Percentiles rank a stretch among this genome's conserved stretches.
Evolutionary conservation across 768 basidiomycete species (phyloP).

Genomic region (Boletellus emodensis): DNA sequence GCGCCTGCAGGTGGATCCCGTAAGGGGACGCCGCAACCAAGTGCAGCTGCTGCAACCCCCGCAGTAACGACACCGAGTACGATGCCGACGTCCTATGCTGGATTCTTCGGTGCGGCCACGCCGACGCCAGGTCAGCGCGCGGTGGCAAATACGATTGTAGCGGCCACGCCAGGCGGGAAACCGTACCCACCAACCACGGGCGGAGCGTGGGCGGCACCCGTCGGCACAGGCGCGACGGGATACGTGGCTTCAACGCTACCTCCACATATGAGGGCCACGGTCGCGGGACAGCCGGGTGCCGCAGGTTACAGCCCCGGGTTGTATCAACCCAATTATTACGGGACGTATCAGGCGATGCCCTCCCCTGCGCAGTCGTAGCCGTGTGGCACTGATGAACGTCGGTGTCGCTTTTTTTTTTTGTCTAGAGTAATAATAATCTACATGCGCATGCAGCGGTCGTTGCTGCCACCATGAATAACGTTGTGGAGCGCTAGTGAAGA

Average conservation of each 20-base stretch:
- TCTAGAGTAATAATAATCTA: constrained; percentile 21
- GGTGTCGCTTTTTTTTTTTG: constrained; percentile 1
- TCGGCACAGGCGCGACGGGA: constrained; percentile 19
- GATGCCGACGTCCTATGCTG: constrained; percentile 36
- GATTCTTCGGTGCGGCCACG: constrained; percentile 35
- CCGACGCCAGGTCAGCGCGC: constrained; percentile 41
- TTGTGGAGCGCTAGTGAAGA: background rate
- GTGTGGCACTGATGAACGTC: background rate
- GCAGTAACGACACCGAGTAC: constrained; percentile 27
- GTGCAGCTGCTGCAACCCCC: constrained; percentile 22
- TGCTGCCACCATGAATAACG: constrained; percentile 19
- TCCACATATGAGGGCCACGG: constrained; percentile 35
- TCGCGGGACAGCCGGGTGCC: constrained; percentile 20
- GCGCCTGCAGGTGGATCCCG: constrained; percentile 31
- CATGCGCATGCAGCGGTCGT: constrained; percentile 9
- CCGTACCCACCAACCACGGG: constrained; percentile 28
- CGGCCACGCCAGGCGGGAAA: constrained; percentile 25
- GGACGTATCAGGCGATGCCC: constrained; percentile 30
- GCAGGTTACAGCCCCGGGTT: constrained; percentile 17
- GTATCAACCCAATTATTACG: constrained; percentile 32
- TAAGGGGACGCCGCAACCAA: constrained; percentile 44
- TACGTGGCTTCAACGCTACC: constrained; percentile 39
- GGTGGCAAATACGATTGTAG: constrained; percentile 52
- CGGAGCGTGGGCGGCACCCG: constrained; percentile 26
- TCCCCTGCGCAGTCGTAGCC: constrained; percentile 30